Evolutionary conservation across 805 yeast genomes (phyloP).

Genomic region (Grigorovia yakushimaensis): DNA sequence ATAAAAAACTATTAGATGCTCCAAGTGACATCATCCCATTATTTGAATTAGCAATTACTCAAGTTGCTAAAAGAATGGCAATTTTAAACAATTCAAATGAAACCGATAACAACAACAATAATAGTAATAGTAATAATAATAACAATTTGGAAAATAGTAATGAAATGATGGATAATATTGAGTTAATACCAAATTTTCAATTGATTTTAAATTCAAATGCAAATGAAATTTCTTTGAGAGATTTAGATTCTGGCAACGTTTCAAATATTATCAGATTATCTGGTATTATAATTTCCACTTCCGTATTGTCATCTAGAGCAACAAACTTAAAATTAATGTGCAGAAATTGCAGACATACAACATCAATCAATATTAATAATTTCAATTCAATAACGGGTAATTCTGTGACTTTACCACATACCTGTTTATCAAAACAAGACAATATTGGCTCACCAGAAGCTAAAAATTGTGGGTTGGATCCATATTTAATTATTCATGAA

Average conservation of each 20-base stretch:
- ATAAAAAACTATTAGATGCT: conserved; percentile 72
- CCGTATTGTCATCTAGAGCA: conserved; percentile 81
- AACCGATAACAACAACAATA: conserved; percentile 1
- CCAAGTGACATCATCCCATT: conserved; percentile 83
- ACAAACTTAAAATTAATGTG: conserved; percentile 78
- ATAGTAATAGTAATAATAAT: background rate
- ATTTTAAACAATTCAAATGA: conserved; percentile 26
- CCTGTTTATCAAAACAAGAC: conserved; percentile 23
- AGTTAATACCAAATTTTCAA: conserved; percentile 66
- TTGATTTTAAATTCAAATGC: conserved; percentile 66
- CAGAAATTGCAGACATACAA: conserved; percentile 75
- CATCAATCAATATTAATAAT: conserved; percentile 38
- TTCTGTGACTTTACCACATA: conserved; percentile 24
- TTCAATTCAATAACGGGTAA: conserved; percentile 28
- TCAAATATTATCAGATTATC: conserved; percentile 83
- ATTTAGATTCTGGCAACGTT: conserved; percentile 77
- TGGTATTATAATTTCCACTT: conserved; percentile 87
- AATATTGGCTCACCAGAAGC: conserved; percentile 5
- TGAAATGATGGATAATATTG: background rate
- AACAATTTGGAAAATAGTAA: background rate
- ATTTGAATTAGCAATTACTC: conserved; percentile 74
- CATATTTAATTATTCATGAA: conserved; percentile 88
- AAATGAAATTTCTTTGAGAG: conserved; percentile 62
- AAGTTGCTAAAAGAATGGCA: conserved; percentile 67
- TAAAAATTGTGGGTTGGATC: conserved; percentile 73